Evolutionary conservation across 768 basidiomycete species (phyloP).

Genomic region (Brasilioporus rufonigricans): DNA sequence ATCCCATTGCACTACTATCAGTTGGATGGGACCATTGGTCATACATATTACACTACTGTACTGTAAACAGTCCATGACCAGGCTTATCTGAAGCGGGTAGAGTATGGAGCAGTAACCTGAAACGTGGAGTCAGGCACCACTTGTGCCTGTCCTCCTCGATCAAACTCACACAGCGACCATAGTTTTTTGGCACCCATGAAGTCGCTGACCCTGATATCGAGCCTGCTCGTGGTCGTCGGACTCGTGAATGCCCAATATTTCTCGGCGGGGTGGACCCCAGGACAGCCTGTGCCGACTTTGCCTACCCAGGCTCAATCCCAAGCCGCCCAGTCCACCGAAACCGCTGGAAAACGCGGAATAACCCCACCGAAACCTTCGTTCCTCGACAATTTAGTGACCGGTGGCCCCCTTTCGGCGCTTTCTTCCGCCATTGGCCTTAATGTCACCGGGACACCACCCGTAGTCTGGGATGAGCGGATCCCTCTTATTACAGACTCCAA

Average conservation of each 20-base stretch:
- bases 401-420: constrained; percentile 51
- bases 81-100: too few relatives aligned
- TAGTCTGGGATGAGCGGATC: constrained; percentile 68
- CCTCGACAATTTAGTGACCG: constrained; percentile 42
- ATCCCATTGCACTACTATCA: too few relatives aligned
- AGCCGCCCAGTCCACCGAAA: constrained; percentile 24
- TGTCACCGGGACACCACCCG: constrained; percentile 49
- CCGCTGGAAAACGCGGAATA: constrained; percentile 21
- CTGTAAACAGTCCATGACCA: too few relatives aligned
- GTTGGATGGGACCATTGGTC: too few relatives aligned
- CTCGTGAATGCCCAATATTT: constrained; percentile 65
- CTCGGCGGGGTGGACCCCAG: constrained; percentile 79
- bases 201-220: constrained; percentile 37
- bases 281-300: constrained; percentile 50
- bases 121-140: too few relatives aligned
- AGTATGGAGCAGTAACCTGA: too few relatives aligned
- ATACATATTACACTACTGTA: too few relatives aligned
- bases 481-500: constrained; percentile 83
- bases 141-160: too few relatives aligned
- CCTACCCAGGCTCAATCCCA: constrained; percentile 12
- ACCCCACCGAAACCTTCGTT: constrained; percentile 22
- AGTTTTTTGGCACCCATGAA: too few relatives aligned
- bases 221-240: constrained; percentile 20
- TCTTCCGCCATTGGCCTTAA: constrained; percentile 67
- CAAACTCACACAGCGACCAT: too few relatives aligned